These are phyloP conservation scores for Penicillium maclennaniae DNA, from an alignment of 495 filamentous ascomycete species.

Conservation along the genomic window DNA sequence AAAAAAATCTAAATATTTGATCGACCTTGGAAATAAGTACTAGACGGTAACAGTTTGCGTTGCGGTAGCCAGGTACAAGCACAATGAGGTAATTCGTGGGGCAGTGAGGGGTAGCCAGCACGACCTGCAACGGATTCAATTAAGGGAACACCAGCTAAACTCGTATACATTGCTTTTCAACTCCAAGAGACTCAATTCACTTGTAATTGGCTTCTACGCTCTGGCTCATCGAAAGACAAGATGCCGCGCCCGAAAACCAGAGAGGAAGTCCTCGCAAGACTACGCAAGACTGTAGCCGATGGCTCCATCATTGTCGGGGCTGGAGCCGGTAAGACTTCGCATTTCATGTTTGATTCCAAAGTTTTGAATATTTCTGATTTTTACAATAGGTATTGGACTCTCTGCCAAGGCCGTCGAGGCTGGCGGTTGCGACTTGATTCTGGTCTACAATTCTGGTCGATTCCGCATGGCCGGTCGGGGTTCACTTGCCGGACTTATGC, in stretches of 20 bases:
- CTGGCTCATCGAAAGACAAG: background rate
- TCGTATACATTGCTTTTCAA: background rate
- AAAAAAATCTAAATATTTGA: too few relatives aligned
- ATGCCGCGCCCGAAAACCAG: slow-evolving; percentile 47
- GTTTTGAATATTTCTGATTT: background rate
- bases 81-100: slow-evolving; percentile 16
- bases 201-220: too few relatives aligned
- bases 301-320: slow-evolving; percentile 61
- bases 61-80: background rate
- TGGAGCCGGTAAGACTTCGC: slow-evolving; percentile 50
- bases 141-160: background rate
- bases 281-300: slow-evolving; percentile 48
- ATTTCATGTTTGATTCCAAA: background rate
- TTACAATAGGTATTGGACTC: slow-evolving; percentile 54
- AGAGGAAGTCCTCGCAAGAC: slow-evolving; percentile 51
- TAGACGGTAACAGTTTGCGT: background rate
- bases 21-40: too few relatives aligned
- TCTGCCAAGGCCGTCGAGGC: slow-evolving; percentile 66
- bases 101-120: slow-evolving; percentile 8
- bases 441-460: slow-evolving; percentile 69
- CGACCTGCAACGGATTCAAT: background rate
- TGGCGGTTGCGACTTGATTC: slow-evolving; percentile 63
- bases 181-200: too few relatives aligned
- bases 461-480: slow-evolving; percentile 72
- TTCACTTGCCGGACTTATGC: slow-evolving; percentile 67